Evolutionary conservation across 2,329 filamentous ascomycete species (phyloP), one percentile per base, ranked within the genome.

Genomic region (Cladosporium oxysporum): DNA sequence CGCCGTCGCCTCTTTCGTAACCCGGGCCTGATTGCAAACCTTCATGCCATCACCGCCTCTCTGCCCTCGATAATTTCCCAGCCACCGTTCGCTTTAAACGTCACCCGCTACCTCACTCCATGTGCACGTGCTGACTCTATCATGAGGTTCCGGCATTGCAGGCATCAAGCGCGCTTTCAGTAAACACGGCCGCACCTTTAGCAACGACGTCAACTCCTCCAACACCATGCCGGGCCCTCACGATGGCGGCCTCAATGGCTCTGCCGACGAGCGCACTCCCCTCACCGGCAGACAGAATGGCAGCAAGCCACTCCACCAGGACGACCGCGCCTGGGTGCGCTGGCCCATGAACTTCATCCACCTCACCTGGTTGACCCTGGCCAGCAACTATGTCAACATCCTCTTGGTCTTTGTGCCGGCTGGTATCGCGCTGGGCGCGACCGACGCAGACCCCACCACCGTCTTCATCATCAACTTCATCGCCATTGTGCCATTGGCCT

Each of bases 381-480:
- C 75, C 59, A 83, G 81, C 80, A 83, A 82, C 76, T 83, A 83
- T 77, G 88, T 85, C 77, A 94, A 93, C 76, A 84, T 89, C 69
- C 83, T 90, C 63, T 88, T 95, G 69, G 82, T 92, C 67, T 88
- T 89, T 73, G 91, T 93, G 10, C 90, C 91, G 11, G 77, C 91
- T 50, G 91, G 90, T 68, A 91, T 93, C 68, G 73, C 88, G 62
- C 87, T 90, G 66, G 90, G 90, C 66, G 79, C 81, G 16, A 72
- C 86, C 67, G 80, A 82, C 57, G 90, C 89, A 88, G 82, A 84
- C 73, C 84, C 91, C 1, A 86, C 88, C 12, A 84, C 85, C 64
- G 85, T 92, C 69, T 93, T 93, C 77, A 82, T 87, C 58, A 86
- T 97, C 79, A 97, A 97, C 81, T 97, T 97, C 74, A 86, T 97